phyloP scores from a whole-genome alignment of 345 rosid species.

The Populus davidiana region DNA sequence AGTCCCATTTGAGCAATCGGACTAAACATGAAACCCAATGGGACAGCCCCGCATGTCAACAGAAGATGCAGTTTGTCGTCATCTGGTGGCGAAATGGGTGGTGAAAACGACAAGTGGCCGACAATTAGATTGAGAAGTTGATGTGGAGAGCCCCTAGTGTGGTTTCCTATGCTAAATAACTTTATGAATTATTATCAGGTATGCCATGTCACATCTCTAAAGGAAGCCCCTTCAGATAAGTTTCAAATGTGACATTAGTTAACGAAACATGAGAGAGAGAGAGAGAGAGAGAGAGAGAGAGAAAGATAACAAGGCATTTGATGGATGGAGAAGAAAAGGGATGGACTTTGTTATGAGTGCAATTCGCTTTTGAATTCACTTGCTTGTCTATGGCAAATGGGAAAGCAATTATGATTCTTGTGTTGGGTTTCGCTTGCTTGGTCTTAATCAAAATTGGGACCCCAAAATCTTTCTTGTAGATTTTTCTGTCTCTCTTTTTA shows the following conservation, averaged over 20 bases:
- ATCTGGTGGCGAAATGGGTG: not conserved
- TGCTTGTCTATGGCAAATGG: not conserved
- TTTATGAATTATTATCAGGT: not conserved
- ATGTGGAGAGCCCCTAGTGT: not conserved
- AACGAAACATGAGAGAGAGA: not conserved
- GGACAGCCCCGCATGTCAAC: conserved; percentile 4
- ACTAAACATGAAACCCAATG: not conserved
- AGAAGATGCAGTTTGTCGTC: not conserved
- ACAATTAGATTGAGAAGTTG: conserved; percentile 3
- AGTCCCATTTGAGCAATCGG: not conserved
- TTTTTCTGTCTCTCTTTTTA: conserved; percentile 1
- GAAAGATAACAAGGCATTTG: not conserved
- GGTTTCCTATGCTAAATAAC: not conserved
- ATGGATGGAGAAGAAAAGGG: conserved; percentile 8
- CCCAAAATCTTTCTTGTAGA: conserved; percentile 2
- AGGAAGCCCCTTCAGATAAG: not conserved
- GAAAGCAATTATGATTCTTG: conserved; percentile 2
- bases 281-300: not conserved
- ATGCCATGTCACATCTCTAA: not conserved
- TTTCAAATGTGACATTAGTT: not conserved
- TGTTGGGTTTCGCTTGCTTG: conserved; percentile 19
- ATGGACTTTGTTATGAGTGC: conserved; percentile 6
- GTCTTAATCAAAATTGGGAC: conserved; percentile 11
- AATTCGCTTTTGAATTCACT: conserved; percentile 10
- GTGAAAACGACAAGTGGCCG: conserved; percentile 14